Conservation (phyloP, 192 early-diverging fungal genomes). For the Physocladia obscura region DNA sequence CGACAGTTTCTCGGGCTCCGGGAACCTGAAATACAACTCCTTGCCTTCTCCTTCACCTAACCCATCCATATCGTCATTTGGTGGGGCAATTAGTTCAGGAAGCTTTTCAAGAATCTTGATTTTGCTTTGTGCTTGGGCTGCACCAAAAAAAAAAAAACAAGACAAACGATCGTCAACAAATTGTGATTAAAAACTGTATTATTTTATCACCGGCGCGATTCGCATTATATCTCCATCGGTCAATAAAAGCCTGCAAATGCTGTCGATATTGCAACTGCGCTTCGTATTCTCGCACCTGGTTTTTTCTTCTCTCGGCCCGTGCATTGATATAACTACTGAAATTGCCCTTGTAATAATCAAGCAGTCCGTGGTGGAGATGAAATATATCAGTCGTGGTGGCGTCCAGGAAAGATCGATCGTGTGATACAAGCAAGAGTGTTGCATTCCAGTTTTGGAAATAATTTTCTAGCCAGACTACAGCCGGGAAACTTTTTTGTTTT, state of each 20-base stretch:
- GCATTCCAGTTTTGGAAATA: constrained; percentile 90
- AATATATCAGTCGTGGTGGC: constrained; percentile 96
- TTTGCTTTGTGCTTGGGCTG: constrained; percentile 95
- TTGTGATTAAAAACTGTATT: no score
- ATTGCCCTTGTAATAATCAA: constrained; percentile 96
- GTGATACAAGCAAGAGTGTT: constrained; percentile 93
- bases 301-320: constrained; percentile 86
- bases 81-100: constrained; percentile 82
- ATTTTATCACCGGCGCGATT: constrained; percentile 63
- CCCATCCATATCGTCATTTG: constrained; percentile 63
- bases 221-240: constrained; percentile 98
- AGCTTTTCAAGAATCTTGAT: constrained; percentile 98
- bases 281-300: constrained; percentile 93
- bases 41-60: constrained; percentile 66
- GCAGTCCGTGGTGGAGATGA: constrained; percentile 86
- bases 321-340: constrained; percentile 88
- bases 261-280: constrained; percentile 89
- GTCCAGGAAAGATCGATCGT: constrained; percentile 97
- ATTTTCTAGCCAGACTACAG: constrained; percentile 95
- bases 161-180: not conserved
- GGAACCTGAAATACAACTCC: constrained; percentile 84
- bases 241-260: constrained; percentile 97
- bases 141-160: not conserved
- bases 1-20: constrained; percentile 88
- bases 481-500: constrained; percentile 64